Conservation (phyloP, 352 stramenopile species). For the Elongisporangium senticosum region DNA sequence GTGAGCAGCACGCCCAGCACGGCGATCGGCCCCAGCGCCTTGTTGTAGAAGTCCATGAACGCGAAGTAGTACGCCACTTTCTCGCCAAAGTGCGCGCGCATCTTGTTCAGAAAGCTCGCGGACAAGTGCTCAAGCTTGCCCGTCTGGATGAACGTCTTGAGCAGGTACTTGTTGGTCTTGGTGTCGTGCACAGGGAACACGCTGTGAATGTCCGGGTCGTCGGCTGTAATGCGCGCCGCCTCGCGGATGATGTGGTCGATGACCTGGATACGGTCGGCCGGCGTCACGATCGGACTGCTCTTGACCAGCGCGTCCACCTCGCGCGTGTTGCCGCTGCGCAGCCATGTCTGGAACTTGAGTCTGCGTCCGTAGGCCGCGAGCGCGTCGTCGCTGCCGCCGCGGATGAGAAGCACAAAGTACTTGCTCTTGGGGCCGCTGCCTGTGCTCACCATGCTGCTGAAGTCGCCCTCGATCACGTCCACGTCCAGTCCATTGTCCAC, state of each 20-base stretch:
- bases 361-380: slow-evolving; percentile 50
- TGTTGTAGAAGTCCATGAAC: slow-evolving; percentile 87
- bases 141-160: slow-evolving; percentile 67
- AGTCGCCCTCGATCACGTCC: slow-evolving; percentile 67
- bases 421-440: slow-evolving; percentile 34
- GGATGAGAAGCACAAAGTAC: slow-evolving; percentile 70
- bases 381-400: slow-evolving; percentile 50
- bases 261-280: slow-evolving; percentile 73
- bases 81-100: slow-evolving; percentile 77
- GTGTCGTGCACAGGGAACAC: slow-evolving; percentile 81
- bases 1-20: slow-evolving; percentile 65
- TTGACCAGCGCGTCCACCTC: slow-evolving; percentile 63
- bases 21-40: slow-evolving; percentile 68
- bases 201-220: slow-evolving; percentile 46
- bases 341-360: slow-evolving; percentile 71
- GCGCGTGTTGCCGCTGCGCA: slow-evolving; percentile 64
- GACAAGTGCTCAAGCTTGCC: slow-evolving; percentile 63
- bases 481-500: slow-evolving; percentile 62
- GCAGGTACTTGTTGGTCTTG: slow-evolving; percentile 59
- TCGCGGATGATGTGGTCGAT: slow-evolving; percentile 81
- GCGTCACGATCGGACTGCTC: slow-evolving; percentile 53
- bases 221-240: slow-evolving; percentile 51
- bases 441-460: slow-evolving; percentile 33
- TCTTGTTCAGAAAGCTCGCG: slow-evolving; percentile 45
- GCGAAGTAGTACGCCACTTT: slow-evolving; percentile 85